phyloP scores from a whole-genome alignment of 208 protist species.

The Leishmania martiniquensis region DNA sequence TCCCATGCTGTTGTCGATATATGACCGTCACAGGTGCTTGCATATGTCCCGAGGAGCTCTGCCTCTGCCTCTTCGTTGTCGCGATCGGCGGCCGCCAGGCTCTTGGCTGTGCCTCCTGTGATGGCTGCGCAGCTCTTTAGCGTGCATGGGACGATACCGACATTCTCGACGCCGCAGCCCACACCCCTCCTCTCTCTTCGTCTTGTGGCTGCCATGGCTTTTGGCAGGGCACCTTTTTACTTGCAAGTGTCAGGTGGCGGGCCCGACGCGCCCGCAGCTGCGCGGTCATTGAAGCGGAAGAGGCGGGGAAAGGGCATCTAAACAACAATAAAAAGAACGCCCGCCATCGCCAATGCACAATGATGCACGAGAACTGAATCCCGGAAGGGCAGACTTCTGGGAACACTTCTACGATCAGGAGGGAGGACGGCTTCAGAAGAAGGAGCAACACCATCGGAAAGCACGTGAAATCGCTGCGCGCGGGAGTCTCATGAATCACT shows the following conservation, averaged over 20 bases:
- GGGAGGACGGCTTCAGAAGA: constrained; percentile 32
- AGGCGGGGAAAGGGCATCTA: too few species aligned
- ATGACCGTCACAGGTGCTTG: background rate
- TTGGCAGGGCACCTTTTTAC: background rate
- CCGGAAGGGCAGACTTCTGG: constrained; percentile 56
- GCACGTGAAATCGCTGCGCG: constrained; percentile 28
- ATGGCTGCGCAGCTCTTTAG: background rate
- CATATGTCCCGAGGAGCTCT: background rate
- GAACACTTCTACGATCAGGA: constrained; percentile 58
- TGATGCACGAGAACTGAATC: constrained; percentile 40
- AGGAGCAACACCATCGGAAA: constrained; percentile 38
- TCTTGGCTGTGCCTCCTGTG: background rate
- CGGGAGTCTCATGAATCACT: constrained; percentile 56
- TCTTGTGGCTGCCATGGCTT: background rate
- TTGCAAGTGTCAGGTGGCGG: background rate
- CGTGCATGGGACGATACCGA: background rate
- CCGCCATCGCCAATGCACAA: constrained; percentile 23
- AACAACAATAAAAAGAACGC: too few species aligned
- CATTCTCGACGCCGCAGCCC: background rate
- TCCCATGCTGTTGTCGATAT: background rate
- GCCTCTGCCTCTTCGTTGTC: background rate
- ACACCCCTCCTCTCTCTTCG: constrained; percentile 6
- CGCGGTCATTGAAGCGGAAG: too few species aligned
- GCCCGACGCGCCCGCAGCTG: background rate
- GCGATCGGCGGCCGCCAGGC: background rate